phyloP scores from a whole-genome alignment of 768 basidiomycete genomes.

The Lanmaoa rubissima region DNA sequence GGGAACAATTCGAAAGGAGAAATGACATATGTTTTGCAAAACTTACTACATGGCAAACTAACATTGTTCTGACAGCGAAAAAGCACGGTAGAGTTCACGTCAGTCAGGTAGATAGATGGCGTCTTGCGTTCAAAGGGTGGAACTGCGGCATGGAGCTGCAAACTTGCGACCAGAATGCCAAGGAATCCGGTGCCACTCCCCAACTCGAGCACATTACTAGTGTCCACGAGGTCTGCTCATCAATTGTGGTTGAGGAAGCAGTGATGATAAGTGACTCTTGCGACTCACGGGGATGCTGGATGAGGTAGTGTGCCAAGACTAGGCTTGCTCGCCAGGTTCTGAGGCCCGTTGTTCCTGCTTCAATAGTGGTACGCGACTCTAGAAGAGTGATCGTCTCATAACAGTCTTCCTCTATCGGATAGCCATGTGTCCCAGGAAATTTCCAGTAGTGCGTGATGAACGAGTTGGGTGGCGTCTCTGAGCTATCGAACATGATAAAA shows the following conservation, averaged over 20 bases:
- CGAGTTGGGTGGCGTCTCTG: conserved; percentile 38
- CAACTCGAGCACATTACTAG: conserved; percentile 61
- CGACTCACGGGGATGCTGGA: conserved; percentile 51
- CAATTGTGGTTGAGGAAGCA: not conserved
- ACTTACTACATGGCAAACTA: conserved; percentile 66
- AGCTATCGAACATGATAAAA: conserved; percentile 12
- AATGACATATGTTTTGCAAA: not conserved
- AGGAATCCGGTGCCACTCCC: conserved; percentile 79
- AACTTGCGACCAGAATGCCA: conserved; percentile 56
- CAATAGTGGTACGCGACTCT: conserved; percentile 73
- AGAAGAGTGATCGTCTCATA: conserved; percentile 56
- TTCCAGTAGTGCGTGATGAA: conserved; percentile 70
- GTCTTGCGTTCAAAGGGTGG: not conserved
- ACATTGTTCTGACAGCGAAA: conserved; percentile 58
- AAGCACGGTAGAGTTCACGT: conserved; percentile 64
- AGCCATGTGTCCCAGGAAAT: not conserved
- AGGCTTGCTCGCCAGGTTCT: conserved; percentile 79
- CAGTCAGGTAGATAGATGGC: conserved; percentile 52
- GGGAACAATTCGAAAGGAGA: not conserved
- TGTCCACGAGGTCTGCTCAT: conserved; percentile 7
- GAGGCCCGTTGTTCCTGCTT: conserved; percentile 75
- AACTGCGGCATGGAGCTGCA: conserved; percentile 41
- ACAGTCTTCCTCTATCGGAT: not conserved
- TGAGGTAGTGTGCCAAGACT: conserved; percentile 59
- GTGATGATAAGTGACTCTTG: not conserved